phyloP scores from a whole-genome alignment of 148 eudicot genomes.

The Heliosperma pusillum region DNA sequence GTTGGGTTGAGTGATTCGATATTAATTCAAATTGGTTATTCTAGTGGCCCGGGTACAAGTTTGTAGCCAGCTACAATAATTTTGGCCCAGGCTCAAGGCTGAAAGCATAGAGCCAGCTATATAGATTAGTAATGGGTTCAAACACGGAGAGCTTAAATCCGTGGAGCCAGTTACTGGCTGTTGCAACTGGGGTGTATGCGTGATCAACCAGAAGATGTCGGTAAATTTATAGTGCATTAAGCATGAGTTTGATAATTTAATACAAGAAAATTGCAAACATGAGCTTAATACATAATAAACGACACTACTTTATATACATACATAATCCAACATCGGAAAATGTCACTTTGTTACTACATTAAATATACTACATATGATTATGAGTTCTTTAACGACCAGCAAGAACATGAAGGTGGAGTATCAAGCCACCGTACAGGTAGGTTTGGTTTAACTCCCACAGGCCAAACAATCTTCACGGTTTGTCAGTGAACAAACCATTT shows the following conservation, averaged over 20 bases:
- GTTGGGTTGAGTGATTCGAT: too few species aligned
- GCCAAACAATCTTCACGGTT: slow-evolving; percentile 88
- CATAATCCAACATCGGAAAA: neutral
- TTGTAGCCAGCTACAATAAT: too few species aligned
- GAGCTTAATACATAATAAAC: slow-evolving; percentile 12
- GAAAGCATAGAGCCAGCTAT: too few species aligned
- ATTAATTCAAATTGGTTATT: too few species aligned
- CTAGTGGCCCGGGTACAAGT: too few species aligned
- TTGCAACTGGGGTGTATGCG: too few species aligned
- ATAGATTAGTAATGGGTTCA: too few species aligned
- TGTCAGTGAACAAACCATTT: slow-evolving; percentile 76
- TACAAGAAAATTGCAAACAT: neutral
- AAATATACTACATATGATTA: neutral
- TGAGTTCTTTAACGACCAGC: neutral
- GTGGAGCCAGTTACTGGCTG: too few species aligned
- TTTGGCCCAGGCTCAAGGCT: too few species aligned
- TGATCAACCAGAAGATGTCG: too few species aligned
- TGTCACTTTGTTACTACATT: slow-evolving; percentile 2
- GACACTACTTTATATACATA: slow-evolving; percentile 14
- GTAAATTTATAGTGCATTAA: too few species aligned
- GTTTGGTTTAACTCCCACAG: slow-evolving; percentile 62
- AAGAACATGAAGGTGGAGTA: neutral
- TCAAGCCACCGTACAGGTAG: neutral
- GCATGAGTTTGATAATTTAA: neutral
- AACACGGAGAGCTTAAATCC: too few species aligned